Percentiles rank a stretch among this genome's conserved stretches.
phyloP scores from a whole-genome alignment of 305 asterid species.

The Ilex paraguariensis region DNA sequence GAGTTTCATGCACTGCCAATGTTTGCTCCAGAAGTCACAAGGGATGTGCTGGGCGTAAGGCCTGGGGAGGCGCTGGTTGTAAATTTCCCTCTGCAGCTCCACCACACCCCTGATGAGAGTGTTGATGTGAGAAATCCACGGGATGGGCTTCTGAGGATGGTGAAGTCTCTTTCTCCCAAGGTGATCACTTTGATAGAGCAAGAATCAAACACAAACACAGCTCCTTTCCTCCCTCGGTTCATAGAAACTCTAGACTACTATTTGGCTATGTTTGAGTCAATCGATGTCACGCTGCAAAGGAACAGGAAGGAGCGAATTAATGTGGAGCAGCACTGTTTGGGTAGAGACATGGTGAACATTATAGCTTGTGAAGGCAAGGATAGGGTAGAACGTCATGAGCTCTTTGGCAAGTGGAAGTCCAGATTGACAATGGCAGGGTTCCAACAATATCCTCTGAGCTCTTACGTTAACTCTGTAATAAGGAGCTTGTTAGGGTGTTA shows the following conservation, averaged over 20 bases:
- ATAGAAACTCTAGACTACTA: conserved; percentile 1
- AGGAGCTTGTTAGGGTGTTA: not conserved
- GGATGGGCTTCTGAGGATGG: conserved; percentile 5
- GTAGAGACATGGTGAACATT: conserved; percentile 3
- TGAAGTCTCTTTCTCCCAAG: conserved; percentile 2
- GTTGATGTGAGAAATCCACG: conserved; percentile 5
- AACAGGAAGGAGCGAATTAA: not conserved
- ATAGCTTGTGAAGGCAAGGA: conserved; percentile 2
- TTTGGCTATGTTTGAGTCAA: conserved; percentile 4
- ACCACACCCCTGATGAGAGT: conserved; percentile 8
- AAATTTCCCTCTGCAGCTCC: conserved; percentile 5
- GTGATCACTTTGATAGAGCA: conserved; percentile 2
- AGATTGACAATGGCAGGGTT: conserved; percentile 4
- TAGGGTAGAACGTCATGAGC: not conserved
- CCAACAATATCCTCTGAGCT: not conserved
- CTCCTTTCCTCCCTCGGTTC: conserved; percentile 1
- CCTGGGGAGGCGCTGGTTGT: conserved; percentile 8
- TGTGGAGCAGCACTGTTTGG: conserved; percentile 9
- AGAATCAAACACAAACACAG: conserved; percentile 9
- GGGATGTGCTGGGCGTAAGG: conserved; percentile 1
- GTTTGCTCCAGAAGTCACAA: not conserved
- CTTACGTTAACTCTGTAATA: not conserved
- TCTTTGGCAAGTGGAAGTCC: conserved; percentile 1
- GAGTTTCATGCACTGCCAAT: conserved; percentile 1
- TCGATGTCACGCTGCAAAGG: not conserved